A percentile compares a stretch with the other conserved stretches of the same genome.
These are phyloP conservation scores for Apiospora kogelbergensis DNA, from an alignment of 2,329 filamentous ascomycete genomes.

Conservation along the genomic window DNA sequence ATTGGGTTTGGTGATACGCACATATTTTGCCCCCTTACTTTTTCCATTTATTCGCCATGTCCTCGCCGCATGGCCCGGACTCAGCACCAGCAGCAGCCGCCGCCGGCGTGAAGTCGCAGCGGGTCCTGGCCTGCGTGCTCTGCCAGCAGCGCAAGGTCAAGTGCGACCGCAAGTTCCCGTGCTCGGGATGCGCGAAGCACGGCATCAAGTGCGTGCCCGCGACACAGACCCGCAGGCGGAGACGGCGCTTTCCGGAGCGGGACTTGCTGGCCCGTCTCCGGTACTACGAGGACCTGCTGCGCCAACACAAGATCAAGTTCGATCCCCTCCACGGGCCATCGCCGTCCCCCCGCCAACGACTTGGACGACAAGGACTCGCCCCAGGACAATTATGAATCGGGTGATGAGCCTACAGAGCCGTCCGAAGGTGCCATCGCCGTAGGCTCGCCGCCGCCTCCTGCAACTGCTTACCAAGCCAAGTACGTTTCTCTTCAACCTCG, in stretches of 20 bases:
- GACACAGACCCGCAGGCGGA: constrained; percentile 36
- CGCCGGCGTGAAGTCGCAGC: not conserved
- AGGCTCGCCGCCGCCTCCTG: not conserved
- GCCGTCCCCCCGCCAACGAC: not conserved
- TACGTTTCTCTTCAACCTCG: not conserved
- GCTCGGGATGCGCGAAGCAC: constrained; percentile 50
- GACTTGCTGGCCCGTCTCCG: constrained; percentile 57
- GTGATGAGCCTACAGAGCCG: not conserved
- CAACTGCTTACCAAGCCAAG: not conserved
- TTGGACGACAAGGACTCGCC: not conserved
- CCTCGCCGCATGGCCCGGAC: not conserved
- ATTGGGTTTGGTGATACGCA: not conserved
- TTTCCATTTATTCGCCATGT: not conserved
- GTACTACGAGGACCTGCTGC: constrained; percentile 57
- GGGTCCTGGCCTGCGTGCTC: constrained; percentile 47
- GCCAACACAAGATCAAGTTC: constrained; percentile 54
- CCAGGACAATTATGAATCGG: not conserved
- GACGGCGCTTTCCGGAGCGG: constrained; percentile 53
- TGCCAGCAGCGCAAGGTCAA: constrained; percentile 67
- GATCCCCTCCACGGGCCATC: constrained; percentile 37
- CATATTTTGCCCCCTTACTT: not conserved
- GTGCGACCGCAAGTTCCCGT: constrained; percentile 60
- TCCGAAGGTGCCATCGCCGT: not conserved
- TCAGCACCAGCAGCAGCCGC: not conserved
- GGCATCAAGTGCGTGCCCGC: constrained; percentile 44